phyloP scores from a whole-genome alignment of 2,329 filamentous ascomycete genomes.

The Fusarium veterinarium region DNA sequence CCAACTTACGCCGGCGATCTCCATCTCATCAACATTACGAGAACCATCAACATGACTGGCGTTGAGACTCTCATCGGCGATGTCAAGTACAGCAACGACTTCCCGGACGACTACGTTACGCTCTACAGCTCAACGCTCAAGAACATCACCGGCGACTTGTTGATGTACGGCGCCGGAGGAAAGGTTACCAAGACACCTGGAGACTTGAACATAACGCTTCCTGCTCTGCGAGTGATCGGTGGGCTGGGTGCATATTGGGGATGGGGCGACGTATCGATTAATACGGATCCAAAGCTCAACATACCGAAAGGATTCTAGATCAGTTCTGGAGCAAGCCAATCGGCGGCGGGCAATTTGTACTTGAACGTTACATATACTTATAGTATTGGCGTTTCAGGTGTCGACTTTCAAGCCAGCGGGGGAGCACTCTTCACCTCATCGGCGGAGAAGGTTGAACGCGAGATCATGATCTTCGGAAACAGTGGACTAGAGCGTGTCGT shows the following conservation, averaged over 20 bases:
- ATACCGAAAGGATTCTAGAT: neutral
- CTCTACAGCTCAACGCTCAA: neutral
- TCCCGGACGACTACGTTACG: neutral
- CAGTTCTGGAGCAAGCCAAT: neutral
- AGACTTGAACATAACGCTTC: neutral
- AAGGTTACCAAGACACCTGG: fast-evolving
- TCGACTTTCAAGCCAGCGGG: neutral
- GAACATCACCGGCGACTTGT: fast-evolving
- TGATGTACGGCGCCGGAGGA: neutral
- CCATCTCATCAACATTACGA: neutral
- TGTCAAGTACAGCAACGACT: neutral
- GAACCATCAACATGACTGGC: neutral
- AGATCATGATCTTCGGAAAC: fast-evolving
- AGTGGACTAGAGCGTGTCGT: neutral
- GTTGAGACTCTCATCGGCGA: neutral
- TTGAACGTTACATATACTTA: neutral
- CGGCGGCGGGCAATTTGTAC: neutral
- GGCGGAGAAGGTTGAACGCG: fast-evolving
- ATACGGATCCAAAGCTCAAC: neutral
- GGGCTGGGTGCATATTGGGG: fast-evolving
- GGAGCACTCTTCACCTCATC: neutral
- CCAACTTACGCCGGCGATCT: neutral
- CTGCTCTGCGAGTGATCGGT: fast-evolving
- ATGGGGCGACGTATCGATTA: neutral
- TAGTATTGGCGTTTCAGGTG: neutral